Base-by-base conservation (phyloP, 2,329 filamentous ascomycete genomes). In the Verticillium dahliae region DNA sequence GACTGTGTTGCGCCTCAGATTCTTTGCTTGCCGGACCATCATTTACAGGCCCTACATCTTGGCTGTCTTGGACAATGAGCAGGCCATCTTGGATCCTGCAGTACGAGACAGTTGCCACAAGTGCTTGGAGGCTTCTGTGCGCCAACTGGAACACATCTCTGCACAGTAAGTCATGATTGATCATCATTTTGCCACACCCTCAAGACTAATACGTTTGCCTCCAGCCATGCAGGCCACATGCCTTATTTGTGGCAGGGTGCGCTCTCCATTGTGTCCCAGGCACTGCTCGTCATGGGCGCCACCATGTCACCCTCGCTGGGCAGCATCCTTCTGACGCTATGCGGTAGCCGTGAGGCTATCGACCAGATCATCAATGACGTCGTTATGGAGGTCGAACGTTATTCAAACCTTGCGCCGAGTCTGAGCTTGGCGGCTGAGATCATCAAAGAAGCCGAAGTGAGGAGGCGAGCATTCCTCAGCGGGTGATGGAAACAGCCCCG, bases 181-280 rank as follows among this genome's bases (percentile, higher is more conserved):
- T 35, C 11, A 31, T 35, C 14, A 31, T 35, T 67, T 60, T 34
- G 52, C 59, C 54, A 45, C 55, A 15, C n/a, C 38, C 22, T 37
- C 11, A n/a, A 18, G 73, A 74, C 74, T 77, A 75, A 76, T 70
- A 58, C 74, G 71, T 71, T 72, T 63, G 61, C 70, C 69, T 67
- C 18, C 70, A 89, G 86, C 75, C 90, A 92, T 70, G 89, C 89
- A 63, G 90, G 91, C 58, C 90, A 94, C 71, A 88, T 95, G 78
- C 90, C 90, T 13, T 95, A 94, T 74, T 82, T 94, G 22, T 95
- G 90, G 88, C 91, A 94, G 77, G 90, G 90, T 18, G 90, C 90
- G 9, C 81, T 95, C 41, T 92, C 89, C 27, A 91, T 95, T 70
- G 89, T 93, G 27, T 92, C 90, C 6, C 91, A 95, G 73, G 90